Evolutionary conservation across 192 early-diverging fungal species (phyloP).

Genomic region (Haplosporangium gracile): DNA sequence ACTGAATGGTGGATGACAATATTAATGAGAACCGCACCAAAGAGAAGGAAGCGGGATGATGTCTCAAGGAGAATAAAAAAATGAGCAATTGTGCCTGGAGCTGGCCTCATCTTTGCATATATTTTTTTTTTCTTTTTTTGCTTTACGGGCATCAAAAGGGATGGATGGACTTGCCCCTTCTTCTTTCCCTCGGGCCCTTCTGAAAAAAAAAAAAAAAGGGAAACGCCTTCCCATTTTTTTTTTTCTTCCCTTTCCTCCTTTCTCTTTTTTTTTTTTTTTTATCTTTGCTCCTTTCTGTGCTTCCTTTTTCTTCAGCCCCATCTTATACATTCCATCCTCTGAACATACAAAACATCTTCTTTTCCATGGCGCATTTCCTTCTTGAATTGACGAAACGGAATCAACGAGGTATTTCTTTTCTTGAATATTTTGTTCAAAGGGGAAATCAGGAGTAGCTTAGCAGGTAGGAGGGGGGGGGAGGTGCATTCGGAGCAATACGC

Average conservation of each 20-base stretch:
- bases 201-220: background rate
- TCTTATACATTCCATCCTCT: background rate
- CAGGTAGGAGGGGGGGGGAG: background rate
- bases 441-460: background rate
- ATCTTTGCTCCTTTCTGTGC: background rate
- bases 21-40: background rate
- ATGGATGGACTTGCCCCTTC: background rate
- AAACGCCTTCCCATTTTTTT: background rate
- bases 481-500: background rate
- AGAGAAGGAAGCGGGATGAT: background rate
- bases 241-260: background rate
- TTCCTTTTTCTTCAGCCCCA: background rate
- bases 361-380: background rate
- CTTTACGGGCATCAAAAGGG: background rate
- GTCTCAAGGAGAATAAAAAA: background rate
- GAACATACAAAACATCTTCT: background rate
- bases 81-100: background rate
- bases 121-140: background rate
- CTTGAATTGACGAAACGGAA: background rate
- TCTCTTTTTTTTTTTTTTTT: background rate
- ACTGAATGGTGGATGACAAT: too few species aligned
- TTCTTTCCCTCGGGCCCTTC: background rate
- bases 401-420: background rate
- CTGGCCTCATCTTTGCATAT: background rate
- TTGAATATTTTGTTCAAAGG: background rate